Evolutionary conservation across 1,284 basidiomycete species (phyloP).

Genomic region (Rugiboletus extremiorientalis): DNA sequence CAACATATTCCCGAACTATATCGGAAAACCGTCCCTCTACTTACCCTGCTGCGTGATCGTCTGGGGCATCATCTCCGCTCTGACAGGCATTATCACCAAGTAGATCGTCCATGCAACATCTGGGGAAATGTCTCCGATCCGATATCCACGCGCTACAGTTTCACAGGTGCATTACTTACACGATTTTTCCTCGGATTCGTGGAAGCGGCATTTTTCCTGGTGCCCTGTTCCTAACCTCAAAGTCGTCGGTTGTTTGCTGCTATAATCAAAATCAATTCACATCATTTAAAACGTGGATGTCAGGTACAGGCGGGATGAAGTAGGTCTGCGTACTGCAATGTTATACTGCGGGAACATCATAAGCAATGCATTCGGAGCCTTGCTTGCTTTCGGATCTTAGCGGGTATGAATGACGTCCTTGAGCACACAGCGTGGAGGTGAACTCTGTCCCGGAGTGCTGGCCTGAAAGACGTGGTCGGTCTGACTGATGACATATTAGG

Average conservation of each 20-base stretch:
- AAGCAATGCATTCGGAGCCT: slow-evolving; percentile 80
- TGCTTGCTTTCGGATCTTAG: slow-evolving; percentile 76
- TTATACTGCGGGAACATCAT: slow-evolving; percentile 58
- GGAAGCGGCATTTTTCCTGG: slow-evolving; percentile 77
- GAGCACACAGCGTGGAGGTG: slow-evolving; percentile 78
- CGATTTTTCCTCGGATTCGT: slow-evolving; percentile 73
- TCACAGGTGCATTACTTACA: slow-evolving; percentile 64
- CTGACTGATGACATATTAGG: slow-evolving; percentile 32
- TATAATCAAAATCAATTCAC: slow-evolving; percentile 28
- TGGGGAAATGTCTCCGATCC: background rate
- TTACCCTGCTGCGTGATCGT: slow-evolving; percentile 69
- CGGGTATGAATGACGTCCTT: slow-evolving; percentile 65
- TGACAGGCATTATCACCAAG: slow-evolving; percentile 63
- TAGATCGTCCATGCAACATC: slow-evolving; percentile 26
- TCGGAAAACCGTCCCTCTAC: slow-evolving; percentile 75
- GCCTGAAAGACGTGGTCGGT: slow-evolving; percentile 21
- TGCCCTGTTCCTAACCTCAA: slow-evolving; percentile 66
- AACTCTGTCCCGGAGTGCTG: slow-evolving; percentile 4
- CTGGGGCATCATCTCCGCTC: slow-evolving; percentile 67
- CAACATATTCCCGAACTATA: slow-evolving; percentile 73
- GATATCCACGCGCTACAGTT: slow-evolving; percentile 41
- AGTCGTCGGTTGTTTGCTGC: slow-evolving; percentile 60
- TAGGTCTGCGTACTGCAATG: slow-evolving; percentile 71
- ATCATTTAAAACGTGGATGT: slow-evolving; percentile 48
- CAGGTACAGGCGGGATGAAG: slow-evolving; percentile 45